Base-by-base conservation (phyloP, 805 yeast species). In the Hanseniaspora thailandica region DNA sequence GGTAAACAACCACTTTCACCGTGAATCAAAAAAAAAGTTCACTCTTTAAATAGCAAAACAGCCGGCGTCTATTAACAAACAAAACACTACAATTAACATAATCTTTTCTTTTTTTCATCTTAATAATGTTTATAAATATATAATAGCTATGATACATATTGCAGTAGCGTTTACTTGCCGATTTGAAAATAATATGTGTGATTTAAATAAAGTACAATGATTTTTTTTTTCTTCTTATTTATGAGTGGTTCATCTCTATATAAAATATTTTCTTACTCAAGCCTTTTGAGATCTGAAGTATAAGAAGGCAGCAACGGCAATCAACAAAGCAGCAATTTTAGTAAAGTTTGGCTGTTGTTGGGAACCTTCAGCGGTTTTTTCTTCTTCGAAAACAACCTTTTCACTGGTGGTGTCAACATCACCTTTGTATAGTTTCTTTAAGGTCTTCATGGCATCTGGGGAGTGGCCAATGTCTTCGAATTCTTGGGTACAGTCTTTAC, bases 381-480 rank as follows among this genome's bases (percentile, higher is more conserved):
- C 59, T 5, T 71, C 55, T 15, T 64, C 63, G 40, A 51, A 54
- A 39, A 57, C 57, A 15, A 57, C 62, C n/a, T 68, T 69, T 45
- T 62, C 63, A 58, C 77, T 76, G 38, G 76, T 75, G 46, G 81
- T 85, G 63, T 88, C 89, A 50, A 90, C 74, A 51, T 76, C 81
- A 59, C 98, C 98, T 55, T 93, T 76, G 60, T 76, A 72, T 64
- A 87, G 71, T 39, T 76, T 79, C 44, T 70, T 74, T 62, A 93
- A 73, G 60, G 83, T 74, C 61, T 83, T 93, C 61, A 81, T 80
- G 39, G 99, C 97, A 60, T 89, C 96, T 58, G 89, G 97, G 34
- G 97, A 87, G 71, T 93, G 99, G 34, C 99, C 99, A 65, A 93
- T 89, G 62, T 90, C 97, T 7, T 82, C 80, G 76, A 90, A 76